Evolutionary conservation across 495 filamentous ascomycete species (phyloP), one percentile per base, ranked within the genome.

Genomic region (Lepidopterella palustris): DNA sequence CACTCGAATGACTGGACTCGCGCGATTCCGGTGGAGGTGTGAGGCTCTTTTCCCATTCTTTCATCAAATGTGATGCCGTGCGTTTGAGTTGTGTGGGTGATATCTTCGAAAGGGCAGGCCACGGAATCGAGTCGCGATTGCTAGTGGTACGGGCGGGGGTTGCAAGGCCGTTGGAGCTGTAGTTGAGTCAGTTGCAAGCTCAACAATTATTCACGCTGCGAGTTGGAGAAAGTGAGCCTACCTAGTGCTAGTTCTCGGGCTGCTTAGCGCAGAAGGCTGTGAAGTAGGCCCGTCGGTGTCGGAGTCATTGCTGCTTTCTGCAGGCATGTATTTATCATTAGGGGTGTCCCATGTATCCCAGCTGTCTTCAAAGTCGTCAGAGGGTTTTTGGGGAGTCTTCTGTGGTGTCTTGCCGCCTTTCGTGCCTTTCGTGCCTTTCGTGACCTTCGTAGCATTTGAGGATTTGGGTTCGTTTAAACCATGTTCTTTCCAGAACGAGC

Each of bases 1-100:
- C 64, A 31, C 58, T 61, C 11, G 53, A 39, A 21, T 58, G 59
- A 39, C 45, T 61, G 9, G 29, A 4, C 23, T 61, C 57, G 24
- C 60, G 27, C 4, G 64, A 55, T 45, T 60, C 57, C 0, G 64
- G 47, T 8, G 68, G 68, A 9, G 70, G 72, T 24, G 71, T 73
- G 8, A 75, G 50, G 61, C 45, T 62, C 71, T 73, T 79, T 70
- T 93, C 89, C 88, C 87, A 91, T 64, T 92, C 87, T 52, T 79
- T 84, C 82, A 92, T 90, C 57, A 89, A 74, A 53, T 83, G 83
- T 23, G 80, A 81, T 2, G 87, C 86, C n/a, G 85, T 85, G 9
- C 77, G 79, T 61, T 81, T 84, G 58, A 91, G 76, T 59, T 86
- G 87, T 49, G 78, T 80, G 0, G 87, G 85, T 9, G 82, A 79